Evolutionary conservation across 208 protist genomes (phyloP).

Genomic region (Angomonas deanei): DNA sequence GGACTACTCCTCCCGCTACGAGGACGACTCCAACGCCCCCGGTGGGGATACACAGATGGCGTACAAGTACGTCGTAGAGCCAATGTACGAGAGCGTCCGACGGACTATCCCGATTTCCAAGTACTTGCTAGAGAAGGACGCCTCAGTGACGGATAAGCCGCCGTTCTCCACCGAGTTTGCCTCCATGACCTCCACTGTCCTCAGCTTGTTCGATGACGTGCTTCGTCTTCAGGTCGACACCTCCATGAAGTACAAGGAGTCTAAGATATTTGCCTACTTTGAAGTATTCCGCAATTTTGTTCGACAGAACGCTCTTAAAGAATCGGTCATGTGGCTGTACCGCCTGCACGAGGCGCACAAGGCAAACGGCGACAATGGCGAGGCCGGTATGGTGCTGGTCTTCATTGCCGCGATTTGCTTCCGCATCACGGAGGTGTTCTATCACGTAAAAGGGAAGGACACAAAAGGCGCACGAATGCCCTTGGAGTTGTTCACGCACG

Average conservation of each 20-base stretch:
- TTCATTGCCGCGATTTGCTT: slow-evolving; percentile 82
- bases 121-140: slow-evolving; percentile 45
- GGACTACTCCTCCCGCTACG: slow-evolving; percentile 45
- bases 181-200: slow-evolving; percentile 53
- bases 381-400: slow-evolving; percentile 84
- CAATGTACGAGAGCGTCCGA: slow-evolving; percentile 56
- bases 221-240: slow-evolving; percentile 61
- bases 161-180: slow-evolving; percentile 74
- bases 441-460: slow-evolving; percentile 57
- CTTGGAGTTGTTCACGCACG: slow-evolving; percentile 49
- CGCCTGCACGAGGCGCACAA: slow-evolving; percentile 80
- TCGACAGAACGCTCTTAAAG: slow-evolving; percentile 70
- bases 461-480: slow-evolving; percentile 75
- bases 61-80: slow-evolving; percentile 49
- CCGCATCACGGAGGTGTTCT: slow-evolving; percentile 85
- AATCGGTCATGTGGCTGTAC: slow-evolving; percentile 80
- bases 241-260: slow-evolving; percentile 82
- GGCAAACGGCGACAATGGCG: slow-evolving; percentile 54
- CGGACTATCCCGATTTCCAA: slow-evolving; percentile 44
- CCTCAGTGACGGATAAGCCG: slow-evolving; percentile 17
- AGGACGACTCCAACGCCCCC: slow-evolving; percentile 45
- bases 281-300: slow-evolving; percentile 80
- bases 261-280: slow-evolving; percentile 69
- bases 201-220: slow-evolving; percentile 83
- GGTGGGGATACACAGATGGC: slow-evolving; percentile 50